A percentile compares a stretch with the other conserved stretches of the same genome.
phyloP scores from a whole-genome alignment of 768 basidiomycete species.

The Imleria badia region DNA sequence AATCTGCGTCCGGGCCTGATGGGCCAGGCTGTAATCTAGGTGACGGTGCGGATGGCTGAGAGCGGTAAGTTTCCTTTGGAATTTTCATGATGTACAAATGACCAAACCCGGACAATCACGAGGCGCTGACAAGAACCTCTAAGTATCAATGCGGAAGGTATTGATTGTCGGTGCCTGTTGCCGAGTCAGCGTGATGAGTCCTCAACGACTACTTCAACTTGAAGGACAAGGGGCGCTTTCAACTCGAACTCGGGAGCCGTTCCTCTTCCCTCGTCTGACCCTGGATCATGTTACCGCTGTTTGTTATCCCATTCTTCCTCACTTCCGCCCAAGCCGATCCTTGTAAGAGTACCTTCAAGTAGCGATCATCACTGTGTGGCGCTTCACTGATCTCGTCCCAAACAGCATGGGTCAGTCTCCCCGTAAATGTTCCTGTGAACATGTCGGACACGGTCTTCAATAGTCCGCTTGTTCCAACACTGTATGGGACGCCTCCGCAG shows the following conservation, averaged over 20 bases:
- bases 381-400: background rate
- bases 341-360: background rate
- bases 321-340: background rate
- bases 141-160: too few relatives aligned
- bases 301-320: background rate
- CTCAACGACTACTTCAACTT: too few relatives aligned
- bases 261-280: background rate
- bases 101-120: too few relatives aligned
- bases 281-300: background rate
- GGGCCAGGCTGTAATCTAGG: too few relatives aligned
- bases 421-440: slow-evolving; percentile 10
- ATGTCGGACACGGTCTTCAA: slow-evolving; percentile 16
- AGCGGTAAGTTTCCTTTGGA: too few relatives aligned
- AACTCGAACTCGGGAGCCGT: background rate
- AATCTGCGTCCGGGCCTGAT: too few relatives aligned
- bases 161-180: too few relatives aligned
- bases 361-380: background rate
- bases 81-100: too few relatives aligned
- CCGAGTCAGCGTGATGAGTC: too few relatives aligned
- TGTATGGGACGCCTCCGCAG: slow-evolving; percentile 19
- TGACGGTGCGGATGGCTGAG: too few relatives aligned
- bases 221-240: too few relatives aligned
- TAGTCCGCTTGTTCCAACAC: slow-evolving; percentile 14
- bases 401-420: slow-evolving; percentile 20
- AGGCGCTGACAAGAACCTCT: too few relatives aligned